Base-by-base conservation (phyloP, 139 green algal species). In the Chlamydomonas eustigma region DNA sequence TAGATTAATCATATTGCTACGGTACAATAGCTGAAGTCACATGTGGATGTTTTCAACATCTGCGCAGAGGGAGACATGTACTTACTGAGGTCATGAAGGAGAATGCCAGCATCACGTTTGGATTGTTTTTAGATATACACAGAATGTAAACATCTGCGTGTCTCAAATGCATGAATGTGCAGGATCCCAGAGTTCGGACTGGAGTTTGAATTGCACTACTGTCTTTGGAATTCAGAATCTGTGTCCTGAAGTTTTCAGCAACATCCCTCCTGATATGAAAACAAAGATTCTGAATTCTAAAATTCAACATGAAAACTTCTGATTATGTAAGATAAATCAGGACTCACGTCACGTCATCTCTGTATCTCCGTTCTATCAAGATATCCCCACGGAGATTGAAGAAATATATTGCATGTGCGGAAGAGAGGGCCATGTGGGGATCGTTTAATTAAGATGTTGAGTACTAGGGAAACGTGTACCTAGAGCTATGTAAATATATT, bases 321-420 rank as follows among this genome's bases (percentile, higher is more conserved):
- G 4, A 71, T 64, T 35, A 58, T 58, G 12, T 58, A 58, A 18
- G 18, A 28, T 18, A 58, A 58, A 58, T 12, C 65, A 32, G 3
- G n/a, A 83, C 92, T 86, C 66, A 97, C 91, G 93, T 93, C 1
- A 98, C 86, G 76, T 97, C 94, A 77, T 98, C 94, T 28, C 94
- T 82, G 80, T 98, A 99, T 5, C 84, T 79, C 0, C 95, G 81
- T 65, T 96, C 88, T 33, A 99, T 93, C 1, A 99, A 78, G 3
- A 98, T 88, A 71, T 99, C 95, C 2, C 95, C 95, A 4, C 90
- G 82, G 0, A 96, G 81, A 72, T 96, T 98, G 24, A 98, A 77
- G 65, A 99, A 96, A 72, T 97, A 99, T 35, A 79, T 75, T n/a
- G 66, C 66, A 51, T 31, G 6, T 2, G 6, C 33, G 66, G 31